Evolutionary conservation across 306 rosid genomes (phyloP).

Genomic region (Geum urbanum): DNA sequence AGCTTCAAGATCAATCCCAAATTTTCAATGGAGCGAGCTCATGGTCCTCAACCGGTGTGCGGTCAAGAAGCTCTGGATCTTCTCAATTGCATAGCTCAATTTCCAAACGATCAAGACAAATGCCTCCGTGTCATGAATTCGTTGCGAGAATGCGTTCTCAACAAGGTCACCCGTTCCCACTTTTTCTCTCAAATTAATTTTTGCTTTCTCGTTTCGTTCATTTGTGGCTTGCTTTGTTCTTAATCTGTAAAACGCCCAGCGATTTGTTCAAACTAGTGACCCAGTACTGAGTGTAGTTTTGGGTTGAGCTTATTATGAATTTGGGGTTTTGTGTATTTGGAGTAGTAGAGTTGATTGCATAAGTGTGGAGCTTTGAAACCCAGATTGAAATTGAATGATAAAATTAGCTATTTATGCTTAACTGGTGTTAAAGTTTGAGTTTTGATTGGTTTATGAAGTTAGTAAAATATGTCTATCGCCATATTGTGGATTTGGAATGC

Average conservation of each 20-base stretch:
- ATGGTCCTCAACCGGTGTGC: constrained; percentile 52
- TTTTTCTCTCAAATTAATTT: background rate
- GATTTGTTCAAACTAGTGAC: background rate
- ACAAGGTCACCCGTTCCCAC: constrained; percentile 43
- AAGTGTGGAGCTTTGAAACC: background rate
- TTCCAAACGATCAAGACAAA: constrained; percentile 59
- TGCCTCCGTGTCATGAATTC: constrained; percentile 61
- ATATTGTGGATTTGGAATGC: background rate
- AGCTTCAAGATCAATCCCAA: background rate
- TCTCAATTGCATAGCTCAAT: constrained; percentile 67
- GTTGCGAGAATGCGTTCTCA: constrained; percentile 62
- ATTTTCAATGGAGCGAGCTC: constrained; percentile 36
- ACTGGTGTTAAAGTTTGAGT: background rate
- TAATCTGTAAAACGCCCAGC: background rate
- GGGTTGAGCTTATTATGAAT: background rate
- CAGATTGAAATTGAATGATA: constrained; percentile 3
- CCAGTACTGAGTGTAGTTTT: background rate
- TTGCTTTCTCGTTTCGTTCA: background rate
- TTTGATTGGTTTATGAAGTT: background rate
- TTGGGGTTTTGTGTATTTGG: background rate
- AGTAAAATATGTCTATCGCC: background rate
- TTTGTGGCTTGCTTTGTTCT: background rate
- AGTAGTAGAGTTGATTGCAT: background rate
- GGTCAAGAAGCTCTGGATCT: constrained; percentile 68
- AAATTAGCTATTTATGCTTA: background rate